Percentiles rank a stretch among this genome's conserved stretches.
Conservation (phyloP, 2,329 filamentous ascomycete genomes). For the Dothideomycetes sp. region DNA sequence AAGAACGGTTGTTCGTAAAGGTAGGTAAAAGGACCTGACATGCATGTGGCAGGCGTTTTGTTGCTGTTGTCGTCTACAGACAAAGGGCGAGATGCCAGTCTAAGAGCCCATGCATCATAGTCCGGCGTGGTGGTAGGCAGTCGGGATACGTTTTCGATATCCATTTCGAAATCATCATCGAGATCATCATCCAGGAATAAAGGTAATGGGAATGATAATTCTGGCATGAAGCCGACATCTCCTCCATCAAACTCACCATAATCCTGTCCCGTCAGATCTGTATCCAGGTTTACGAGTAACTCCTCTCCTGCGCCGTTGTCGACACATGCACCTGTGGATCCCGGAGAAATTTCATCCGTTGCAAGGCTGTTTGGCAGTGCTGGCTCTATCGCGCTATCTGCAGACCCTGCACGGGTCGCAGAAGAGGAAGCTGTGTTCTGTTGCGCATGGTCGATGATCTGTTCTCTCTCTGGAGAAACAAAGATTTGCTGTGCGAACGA, state of each 20-base stretch:
- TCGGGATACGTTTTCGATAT: conserved; percentile 10
- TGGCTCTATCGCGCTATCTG: too few species aligned
- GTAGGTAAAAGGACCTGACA: conserved; percentile 10
- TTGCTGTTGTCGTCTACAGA: conserved; percentile 1
- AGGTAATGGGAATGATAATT: not conserved
- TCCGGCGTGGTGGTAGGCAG: conserved; percentile 4
- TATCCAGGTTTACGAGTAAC: too few species aligned
- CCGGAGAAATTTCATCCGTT: too few species aligned
- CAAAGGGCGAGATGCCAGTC: conserved; percentile 1
- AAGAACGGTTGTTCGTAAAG: conserved; percentile 20
- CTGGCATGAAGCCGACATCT: not conserved
- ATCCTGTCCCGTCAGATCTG: too few species aligned
- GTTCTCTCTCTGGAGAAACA: not conserved
- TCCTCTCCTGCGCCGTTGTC: too few species aligned
- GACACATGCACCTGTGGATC: too few species aligned
- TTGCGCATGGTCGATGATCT: conserved; percentile 12
- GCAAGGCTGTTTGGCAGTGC: too few species aligned
- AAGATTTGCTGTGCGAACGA: conserved; percentile 7
- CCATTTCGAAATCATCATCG: conserved; percentile 8
- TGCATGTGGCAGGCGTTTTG: conserved; percentile 1
- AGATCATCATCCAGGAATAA: not conserved
- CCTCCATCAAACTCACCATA: too few species aligned
- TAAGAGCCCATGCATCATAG: conserved; percentile 6
- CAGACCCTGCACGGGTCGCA: too few species aligned
- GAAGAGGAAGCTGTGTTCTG: conserved; percentile 1